Percentiles rank a stretch among this genome's conserved stretches.
These are phyloP conservation scores for Exophiala bonariae DNA, from an alignment of 2,329 filamentous ascomycete genomes.

Conservation along the genomic window DNA sequence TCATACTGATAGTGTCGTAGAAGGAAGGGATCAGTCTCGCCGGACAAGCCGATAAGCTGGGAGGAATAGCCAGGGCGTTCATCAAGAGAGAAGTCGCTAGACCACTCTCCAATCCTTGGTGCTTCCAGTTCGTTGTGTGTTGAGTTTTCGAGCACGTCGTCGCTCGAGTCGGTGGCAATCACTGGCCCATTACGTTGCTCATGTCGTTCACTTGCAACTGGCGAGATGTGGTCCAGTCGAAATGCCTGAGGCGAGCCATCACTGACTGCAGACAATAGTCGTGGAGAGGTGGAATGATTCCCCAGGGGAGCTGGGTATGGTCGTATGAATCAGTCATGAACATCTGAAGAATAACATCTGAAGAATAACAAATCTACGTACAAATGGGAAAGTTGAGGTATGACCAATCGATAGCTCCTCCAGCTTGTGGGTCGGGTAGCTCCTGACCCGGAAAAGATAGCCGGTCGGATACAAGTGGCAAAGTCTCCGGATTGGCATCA, in stretches of 20 bases:
- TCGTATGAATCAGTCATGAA: slow-evolving; percentile 5
- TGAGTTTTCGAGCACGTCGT: slow-evolving; percentile 3
- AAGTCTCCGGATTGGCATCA: slow-evolving; percentile 5
- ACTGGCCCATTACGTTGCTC: slow-evolving; percentile 1
- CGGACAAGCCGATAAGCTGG: slow-evolving; percentile 10
- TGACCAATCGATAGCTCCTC: slow-evolving; percentile 12
- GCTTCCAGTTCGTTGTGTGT: slow-evolving; percentile 4
- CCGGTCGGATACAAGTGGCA: slow-evolving; percentile 9
- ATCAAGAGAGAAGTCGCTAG: slow-evolving; percentile 13
- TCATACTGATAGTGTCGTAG: slow-evolving; percentile 15
- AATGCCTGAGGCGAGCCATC: slow-evolving; percentile 12
- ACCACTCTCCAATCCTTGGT: slow-evolving; percentile 8
- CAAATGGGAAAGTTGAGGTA: slow-evolving; percentile 13
- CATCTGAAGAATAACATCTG: slow-evolving; percentile 1
- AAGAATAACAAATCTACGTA: slow-evolving; percentile 5
- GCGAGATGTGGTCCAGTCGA: slow-evolving; percentile 10
- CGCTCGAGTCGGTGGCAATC: slow-evolving; percentile 5
- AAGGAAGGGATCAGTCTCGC: slow-evolving; percentile 15
- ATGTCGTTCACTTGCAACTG: slow-evolving; percentile 2
- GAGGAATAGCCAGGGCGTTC: slow-evolving; percentile 12
- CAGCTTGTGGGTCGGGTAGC: slow-evolving; percentile 1
- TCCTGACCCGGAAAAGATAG: slow-evolving; percentile 5
- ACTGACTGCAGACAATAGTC: slow-evolving; percentile 6
- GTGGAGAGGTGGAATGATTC: slow-evolving; percentile 6
- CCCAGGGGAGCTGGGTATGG: slow-evolving; percentile 6